Base-by-base conservation (phyloP, 352 stramenopile genomes). In the Nothophytophthora sp. region DNA sequence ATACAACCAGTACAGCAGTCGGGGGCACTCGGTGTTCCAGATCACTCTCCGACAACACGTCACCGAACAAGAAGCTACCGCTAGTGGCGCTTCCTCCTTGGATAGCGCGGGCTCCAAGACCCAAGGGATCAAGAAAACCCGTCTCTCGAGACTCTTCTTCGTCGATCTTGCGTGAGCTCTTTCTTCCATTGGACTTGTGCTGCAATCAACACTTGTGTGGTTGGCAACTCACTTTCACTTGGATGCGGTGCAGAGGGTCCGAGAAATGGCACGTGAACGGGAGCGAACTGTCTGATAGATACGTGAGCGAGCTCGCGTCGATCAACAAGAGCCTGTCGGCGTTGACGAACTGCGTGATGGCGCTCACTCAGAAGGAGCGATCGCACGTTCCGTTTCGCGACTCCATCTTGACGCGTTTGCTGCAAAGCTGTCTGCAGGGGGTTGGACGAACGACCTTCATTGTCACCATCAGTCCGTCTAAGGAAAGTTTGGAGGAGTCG, bases 321-420 rank as follows among this genome's bases (percentile, higher is more conserved):
- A 87, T 87, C 53, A 89, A 92, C 70, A 88, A 87, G 52, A 88
- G 76, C 24, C 64, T 92, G 12, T 87, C 81, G 6, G 73, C 78
- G 4, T 46, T 92, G 22, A 86, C 81, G n/a, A 85, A 86, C 50
- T 92, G 81, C 33, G 76, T 92, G n/a, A 38, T 87, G 23, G 75
- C 77, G 24, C 70, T 92, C 4, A 81, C 76, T 3, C 71, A 89
- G 36, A 73, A 73, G 13, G 67, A 83, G 19, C 71, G 68, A n/a
- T 53, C 49, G 1, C 75, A 85, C 22, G 54, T 88, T 5, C 78
- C 78, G 28, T 92, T 78, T 29, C 81, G 81, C 40, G 78, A 86
- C 43, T 92, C 81, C 4, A 51, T 88, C 9, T 67, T 92, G 32
- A 92, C 78, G 23, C 69, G 81, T 5, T 54, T 92, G 19, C 66